phyloP scores from a whole-genome alignment of 768 basidiomycete genomes.

The Epithele typhae region DNA sequence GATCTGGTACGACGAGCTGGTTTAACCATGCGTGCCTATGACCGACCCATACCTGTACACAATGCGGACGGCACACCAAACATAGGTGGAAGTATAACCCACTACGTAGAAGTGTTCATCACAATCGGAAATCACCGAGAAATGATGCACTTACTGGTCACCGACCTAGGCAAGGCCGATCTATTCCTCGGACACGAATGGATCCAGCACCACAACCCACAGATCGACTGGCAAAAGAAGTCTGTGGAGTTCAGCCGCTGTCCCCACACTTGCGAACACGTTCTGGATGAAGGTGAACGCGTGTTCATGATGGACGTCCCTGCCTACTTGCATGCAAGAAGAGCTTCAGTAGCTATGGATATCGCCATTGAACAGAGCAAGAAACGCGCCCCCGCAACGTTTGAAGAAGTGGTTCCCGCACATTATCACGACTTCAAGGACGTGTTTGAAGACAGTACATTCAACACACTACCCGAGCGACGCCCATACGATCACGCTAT shows the following conservation, averaged over 20 bases:
- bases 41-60: slow-evolving; percentile 1
- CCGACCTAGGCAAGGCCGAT: neutral
- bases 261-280: neutral
- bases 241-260: slow-evolving; percentile 1
- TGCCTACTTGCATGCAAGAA: neutral
- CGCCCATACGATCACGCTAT: slow-evolving; percentile 14
- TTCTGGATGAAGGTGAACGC: neutral
- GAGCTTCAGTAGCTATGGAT: too few species aligned
- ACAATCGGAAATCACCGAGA: slow-evolving; percentile 7
- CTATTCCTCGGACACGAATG: slow-evolving; percentile 8
- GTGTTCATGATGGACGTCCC: slow-evolving; percentile 1
- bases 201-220: slow-evolving; percentile 14
- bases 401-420: too few species aligned
- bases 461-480: slow-evolving; percentile 3
- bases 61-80: slow-evolving; percentile 9
- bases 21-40: neutral
- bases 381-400: too few species aligned
- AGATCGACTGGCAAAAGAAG: slow-evolving; percentile 12
- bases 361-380: too few species aligned
- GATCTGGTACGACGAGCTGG: slow-evolving; percentile 1
- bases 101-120: neutral
- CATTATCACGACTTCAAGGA: too few species aligned
- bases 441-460: neutral
- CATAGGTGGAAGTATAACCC: slow-evolving; percentile 1
- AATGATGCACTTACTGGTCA: neutral